Base-by-base conservation (phyloP, 176 grass and related monocot genomes). In the Carex scoparia region DNA sequence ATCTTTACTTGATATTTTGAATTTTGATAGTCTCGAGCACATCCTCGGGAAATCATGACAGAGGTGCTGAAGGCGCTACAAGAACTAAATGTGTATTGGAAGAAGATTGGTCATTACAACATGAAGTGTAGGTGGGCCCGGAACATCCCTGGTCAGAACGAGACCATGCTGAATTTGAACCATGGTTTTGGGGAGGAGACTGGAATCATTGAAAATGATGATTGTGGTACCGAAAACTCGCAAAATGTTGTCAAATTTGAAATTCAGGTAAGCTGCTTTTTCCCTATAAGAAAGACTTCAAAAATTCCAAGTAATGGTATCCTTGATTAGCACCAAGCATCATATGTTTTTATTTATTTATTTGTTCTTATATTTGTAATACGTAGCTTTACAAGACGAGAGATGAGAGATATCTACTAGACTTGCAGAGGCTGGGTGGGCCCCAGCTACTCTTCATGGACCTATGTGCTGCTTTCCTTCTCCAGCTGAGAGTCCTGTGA, bases 81-180 rank as follows among this genome's bases (percentile, higher is more conserved):
- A 88, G 87, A 92, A 83, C 66, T 97, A 19, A 92, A 91, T 84
- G 92, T 97, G 6, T 94, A 81, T 55, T 97, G 94, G 94, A 97
- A 97, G 84, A 97, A 91, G 71, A 92, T 94, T 61, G 94, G 94
- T 6, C 90, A 94, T 27, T 97, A 97, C 69, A 97, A 97, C 81
- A 94, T 97, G 88, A 97, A 92, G 85, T 97, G 94, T 56, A 88
- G 90, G 83, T 97, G 90, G 91, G 69, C 58, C 79, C 89, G 89
- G 77, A 84, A 88, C 33, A 87, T 91, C 83, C 53, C 90, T 66
- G 42, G 65, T 40, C 86, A 92, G 66, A 62, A 70, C 19, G 91
- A 91, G 51, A 91, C 79, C 77, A 90, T 94, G 90, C 88, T 81
- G 18, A 85, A 86, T 84, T 85, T 53, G 46, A 90, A 89, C 53